phyloP scores from a whole-genome alignment of 1,284 basidiomycete species.

The Naganishia albida region DNA sequence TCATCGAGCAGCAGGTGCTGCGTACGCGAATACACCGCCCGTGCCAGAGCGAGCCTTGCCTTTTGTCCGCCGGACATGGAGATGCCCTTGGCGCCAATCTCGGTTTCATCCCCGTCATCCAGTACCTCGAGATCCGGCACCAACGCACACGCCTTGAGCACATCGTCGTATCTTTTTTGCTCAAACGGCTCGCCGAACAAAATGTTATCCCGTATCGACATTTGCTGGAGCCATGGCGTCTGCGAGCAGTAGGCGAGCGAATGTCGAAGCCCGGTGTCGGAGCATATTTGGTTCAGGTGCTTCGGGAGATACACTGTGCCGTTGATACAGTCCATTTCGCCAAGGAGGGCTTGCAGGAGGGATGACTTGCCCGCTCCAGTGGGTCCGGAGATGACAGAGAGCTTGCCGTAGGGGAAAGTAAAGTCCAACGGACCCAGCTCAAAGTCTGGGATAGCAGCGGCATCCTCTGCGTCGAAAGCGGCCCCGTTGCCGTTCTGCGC shows the following conservation, averaged over 20 bases:
- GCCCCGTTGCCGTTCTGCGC: slow-evolving; percentile 28
- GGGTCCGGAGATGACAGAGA: slow-evolving; percentile 71
- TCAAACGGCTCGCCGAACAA: slow-evolving; percentile 71
- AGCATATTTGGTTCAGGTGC: slow-evolving; percentile 58
- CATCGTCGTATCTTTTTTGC: slow-evolving; percentile 67
- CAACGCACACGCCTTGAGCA: slow-evolving; percentile 78
- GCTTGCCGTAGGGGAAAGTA: slow-evolving; percentile 67
- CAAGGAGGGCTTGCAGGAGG: slow-evolving; percentile 47
- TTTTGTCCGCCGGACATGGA: slow-evolving; percentile 76
- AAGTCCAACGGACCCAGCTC: slow-evolving; percentile 67
- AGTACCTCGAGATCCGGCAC: slow-evolving; percentile 70
- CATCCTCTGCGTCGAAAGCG: background rate
- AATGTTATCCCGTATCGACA: slow-evolving; percentile 60
- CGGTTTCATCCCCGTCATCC: slow-evolving; percentile 78
- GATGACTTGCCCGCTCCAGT: slow-evolving; percentile 75
- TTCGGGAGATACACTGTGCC: slow-evolving; percentile 69
- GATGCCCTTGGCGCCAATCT: slow-evolving; percentile 68
- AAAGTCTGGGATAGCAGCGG: slow-evolving; percentile 53
- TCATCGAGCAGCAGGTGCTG: slow-evolving; percentile 82
- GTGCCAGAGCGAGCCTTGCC: slow-evolving; percentile 62
- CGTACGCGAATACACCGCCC: slow-evolving; percentile 60
- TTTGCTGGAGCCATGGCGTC: slow-evolving; percentile 74
- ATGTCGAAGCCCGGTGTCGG: slow-evolving; percentile 65
- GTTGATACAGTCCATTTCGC: slow-evolving; percentile 67
- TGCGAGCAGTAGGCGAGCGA: slow-evolving; percentile 82